Evolutionary conservation across 2,329 filamentous ascomycete species (phyloP).

Genomic region (Aspergillus felis): DNA sequence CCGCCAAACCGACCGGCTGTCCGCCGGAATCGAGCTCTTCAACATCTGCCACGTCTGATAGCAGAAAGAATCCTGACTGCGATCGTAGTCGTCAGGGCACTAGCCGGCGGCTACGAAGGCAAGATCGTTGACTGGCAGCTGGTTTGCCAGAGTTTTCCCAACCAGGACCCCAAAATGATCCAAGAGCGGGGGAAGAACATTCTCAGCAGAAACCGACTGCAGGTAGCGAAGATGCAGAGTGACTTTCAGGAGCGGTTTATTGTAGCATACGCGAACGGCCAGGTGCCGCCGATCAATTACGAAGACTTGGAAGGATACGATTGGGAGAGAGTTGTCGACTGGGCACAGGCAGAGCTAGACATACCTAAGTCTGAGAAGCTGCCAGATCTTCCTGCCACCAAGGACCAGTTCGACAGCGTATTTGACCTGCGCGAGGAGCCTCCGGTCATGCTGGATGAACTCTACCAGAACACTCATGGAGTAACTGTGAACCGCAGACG

Average conservation of each 20-base stretch:
- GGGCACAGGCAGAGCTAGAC: constrained; percentile 43
- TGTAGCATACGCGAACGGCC: constrained; percentile 41
- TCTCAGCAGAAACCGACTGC: constrained; percentile 33
- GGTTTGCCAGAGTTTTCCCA: constrained; percentile 40
- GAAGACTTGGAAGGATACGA: constrained; percentile 42
- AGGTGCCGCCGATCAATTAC: constrained; percentile 44
- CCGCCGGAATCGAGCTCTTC: constrained; percentile 21
- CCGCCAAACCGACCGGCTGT: constrained; percentile 12
- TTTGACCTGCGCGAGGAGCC: constrained; percentile 40
- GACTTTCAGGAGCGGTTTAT: constrained; percentile 46
- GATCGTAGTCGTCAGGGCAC: constrained; percentile 42
- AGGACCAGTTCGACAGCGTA: constrained; percentile 38
- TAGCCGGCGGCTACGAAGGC: constrained; percentile 44
- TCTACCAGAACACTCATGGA: constrained; percentile 29
- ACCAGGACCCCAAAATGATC: constrained; percentile 35
- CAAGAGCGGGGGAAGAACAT: constrained; percentile 36
- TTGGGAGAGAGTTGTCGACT: constrained; percentile 45
- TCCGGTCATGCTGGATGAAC: constrained; percentile 28
- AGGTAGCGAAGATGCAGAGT: constrained; percentile 42
- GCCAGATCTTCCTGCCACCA: constrained; percentile 42
- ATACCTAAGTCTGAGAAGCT: constrained; percentile 33
- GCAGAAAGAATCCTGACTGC: constrained; percentile 38
- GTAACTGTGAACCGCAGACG: constrained; percentile 35
- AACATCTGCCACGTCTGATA: constrained; percentile 23
- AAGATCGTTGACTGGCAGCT: constrained; percentile 44